Evolutionary conservation across 2,329 filamentous ascomycete genomes (phyloP).

Genomic region (Botrytis hyacinthi): DNA sequence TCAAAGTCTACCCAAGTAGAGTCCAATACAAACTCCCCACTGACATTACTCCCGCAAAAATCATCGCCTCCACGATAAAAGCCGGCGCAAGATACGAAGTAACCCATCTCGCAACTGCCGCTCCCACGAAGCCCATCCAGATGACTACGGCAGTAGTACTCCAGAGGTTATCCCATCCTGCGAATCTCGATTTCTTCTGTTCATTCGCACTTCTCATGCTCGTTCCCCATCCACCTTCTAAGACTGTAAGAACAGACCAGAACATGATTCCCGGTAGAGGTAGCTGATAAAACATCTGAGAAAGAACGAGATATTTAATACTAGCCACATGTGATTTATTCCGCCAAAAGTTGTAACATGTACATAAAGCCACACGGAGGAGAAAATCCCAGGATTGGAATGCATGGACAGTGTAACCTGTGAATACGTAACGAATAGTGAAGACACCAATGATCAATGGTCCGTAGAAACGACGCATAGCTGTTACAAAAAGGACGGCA

Average conservation of each 20-base stretch:
- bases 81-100: slow-evolving; percentile 13
- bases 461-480: slow-evolving; percentile 37
- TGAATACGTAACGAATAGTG: slow-evolving; percentile 38
- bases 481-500: slow-evolving; percentile 40
- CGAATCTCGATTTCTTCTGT: slow-evolving; percentile 27
- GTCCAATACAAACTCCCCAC: slow-evolving; percentile 22
- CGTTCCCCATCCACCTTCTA: slow-evolving; percentile 41
- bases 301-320: slow-evolving; percentile 25
- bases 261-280: slow-evolving; percentile 40
- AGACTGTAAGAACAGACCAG: slow-evolving; percentile 40
- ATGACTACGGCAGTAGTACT: slow-evolving; percentile 22
- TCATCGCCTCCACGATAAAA: slow-evolving; percentile 23
- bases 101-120: slow-evolving; percentile 21
- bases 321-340: slow-evolving; percentile 37
- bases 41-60: slow-evolving; percentile 14
- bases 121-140: slow-evolving; percentile 28
- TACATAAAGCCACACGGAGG: slow-evolving; percentile 35
- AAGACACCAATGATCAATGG: slow-evolving; percentile 36
- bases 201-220: slow-evolving; percentile 39
- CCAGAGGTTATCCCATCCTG: slow-evolving; percentile 24
- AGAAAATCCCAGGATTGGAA: slow-evolving; percentile 37
- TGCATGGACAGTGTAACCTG: slow-evolving; percentile 33
- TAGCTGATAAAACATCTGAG: slow-evolving; percentile 38
- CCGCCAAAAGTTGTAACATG: slow-evolving; percentile 37
- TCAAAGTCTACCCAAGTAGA: slow-evolving; percentile 12